phyloP scores from a whole-genome alignment of 2,329 filamentous ascomycete species.

The Fusarium veterinarium region DNA sequence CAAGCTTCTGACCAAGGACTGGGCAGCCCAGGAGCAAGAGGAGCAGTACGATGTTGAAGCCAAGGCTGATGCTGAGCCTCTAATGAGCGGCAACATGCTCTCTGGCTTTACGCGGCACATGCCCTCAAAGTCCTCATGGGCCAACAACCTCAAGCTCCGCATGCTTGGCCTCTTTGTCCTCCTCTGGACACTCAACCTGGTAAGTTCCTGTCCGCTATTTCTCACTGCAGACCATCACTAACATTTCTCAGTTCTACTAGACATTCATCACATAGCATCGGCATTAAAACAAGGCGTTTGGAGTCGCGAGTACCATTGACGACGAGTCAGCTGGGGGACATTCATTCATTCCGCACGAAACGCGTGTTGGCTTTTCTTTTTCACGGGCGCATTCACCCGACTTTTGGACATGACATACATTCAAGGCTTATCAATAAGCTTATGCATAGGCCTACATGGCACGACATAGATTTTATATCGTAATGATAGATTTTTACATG shows the following conservation, averaged over 20 bases:
- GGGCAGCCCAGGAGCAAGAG: slow-evolving; percentile 10
- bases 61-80: slow-evolving; percentile 34
- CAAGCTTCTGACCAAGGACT: slow-evolving; percentile 33
- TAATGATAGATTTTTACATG: slow-evolving; percentile 27
- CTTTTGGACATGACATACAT: slow-evolving; percentile 24
- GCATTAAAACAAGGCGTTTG: slow-evolving; percentile 25
- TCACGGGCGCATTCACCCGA: not conserved
- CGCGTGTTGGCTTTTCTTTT: slow-evolving; percentile 11
- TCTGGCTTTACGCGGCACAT: slow-evolving; percentile 26
- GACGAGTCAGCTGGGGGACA: not conserved
- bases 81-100: slow-evolving; percentile 21
- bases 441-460: slow-evolving; percentile 20
- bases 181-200: slow-evolving; percentile 34
- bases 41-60: slow-evolving; percentile 28
- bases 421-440: slow-evolving; percentile 8
- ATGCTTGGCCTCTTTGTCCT: slow-evolving; percentile 31
- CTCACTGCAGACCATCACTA: not conserved
- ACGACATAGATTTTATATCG: slow-evolving; percentile 33
- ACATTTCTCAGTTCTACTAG: slow-evolving; percentile 28
- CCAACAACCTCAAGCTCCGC: slow-evolving; percentile 35
- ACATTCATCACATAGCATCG: not conserved
- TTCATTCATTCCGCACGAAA: slow-evolving; percentile 3
- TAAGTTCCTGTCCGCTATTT: not conserved
- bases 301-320: slow-evolving; percentile 21
- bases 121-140: slow-evolving; percentile 31